These are phyloP conservation scores for Beauveria medogensis DNA, from an alignment of 2,329 filamentous ascomycete genomes.

Conservation along the genomic window DNA sequence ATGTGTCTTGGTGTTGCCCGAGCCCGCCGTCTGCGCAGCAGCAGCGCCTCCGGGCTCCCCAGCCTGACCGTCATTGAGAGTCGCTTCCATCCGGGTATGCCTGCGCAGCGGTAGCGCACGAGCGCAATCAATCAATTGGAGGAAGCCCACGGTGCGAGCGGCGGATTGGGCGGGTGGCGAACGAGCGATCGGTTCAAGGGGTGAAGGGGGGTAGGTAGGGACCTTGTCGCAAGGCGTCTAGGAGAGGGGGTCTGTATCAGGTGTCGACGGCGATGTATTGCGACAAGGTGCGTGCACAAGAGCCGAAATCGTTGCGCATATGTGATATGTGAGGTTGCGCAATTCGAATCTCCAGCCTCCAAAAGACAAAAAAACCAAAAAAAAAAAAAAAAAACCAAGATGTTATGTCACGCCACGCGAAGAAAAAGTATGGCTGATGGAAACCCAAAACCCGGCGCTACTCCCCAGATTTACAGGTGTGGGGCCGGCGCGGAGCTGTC, in stretches of 20 bases:
- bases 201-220: not conserved
- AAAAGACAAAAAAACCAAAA: too few species aligned
- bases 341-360: not conserved
- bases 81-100: not conserved
- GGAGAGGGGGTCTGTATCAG: not conserved
- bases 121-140: not conserved
- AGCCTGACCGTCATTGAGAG: too few species aligned
- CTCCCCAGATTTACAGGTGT: constrained; percentile 2
- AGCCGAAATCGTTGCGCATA: not conserved
- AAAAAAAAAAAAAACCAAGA: not conserved
- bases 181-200: not conserved
- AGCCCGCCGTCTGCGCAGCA: not conserved
- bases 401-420: not conserved
- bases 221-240: not conserved
- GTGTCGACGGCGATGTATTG: not conserved
- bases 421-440: not conserved
- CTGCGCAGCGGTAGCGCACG: not conserved
- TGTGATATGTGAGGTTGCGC: too few species aligned
- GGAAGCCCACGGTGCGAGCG: not conserved
- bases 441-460: constrained; percentile 2
- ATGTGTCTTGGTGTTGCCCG: not conserved
- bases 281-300: not conserved
- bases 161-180: not conserved
- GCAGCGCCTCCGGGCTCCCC: not conserved
- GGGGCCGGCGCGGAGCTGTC: constrained; percentile 1